phyloP scores from a whole-genome alignment of 441 rosid species.

The Pelargonium myrrhifolium region DNA sequence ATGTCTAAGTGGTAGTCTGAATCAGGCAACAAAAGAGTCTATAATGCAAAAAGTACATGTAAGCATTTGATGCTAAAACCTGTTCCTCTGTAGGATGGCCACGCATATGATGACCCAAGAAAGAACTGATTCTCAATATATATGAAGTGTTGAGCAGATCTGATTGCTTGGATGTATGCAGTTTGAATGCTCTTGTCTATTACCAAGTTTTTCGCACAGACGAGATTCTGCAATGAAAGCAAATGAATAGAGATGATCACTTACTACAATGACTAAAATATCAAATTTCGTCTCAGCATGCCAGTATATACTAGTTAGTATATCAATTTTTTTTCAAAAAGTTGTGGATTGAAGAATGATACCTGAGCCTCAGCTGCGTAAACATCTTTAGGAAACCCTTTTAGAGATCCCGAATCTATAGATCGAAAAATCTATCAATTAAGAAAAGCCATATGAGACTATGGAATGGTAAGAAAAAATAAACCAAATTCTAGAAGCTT shows the following conservation, averaged over 20 bases:
- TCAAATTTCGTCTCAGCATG: conserved; percentile 40
- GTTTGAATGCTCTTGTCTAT: conserved; percentile 99
- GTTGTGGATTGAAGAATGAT: neutral
- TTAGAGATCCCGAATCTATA: conserved; percentile 86
- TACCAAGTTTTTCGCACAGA: conserved; percentile 84
- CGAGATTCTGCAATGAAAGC: conserved; percentile 50
- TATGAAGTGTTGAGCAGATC: conserved; percentile 91
- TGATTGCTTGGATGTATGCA: conserved; percentile 91
- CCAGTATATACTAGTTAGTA: conserved; percentile 17
- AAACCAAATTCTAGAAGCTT: neutral
- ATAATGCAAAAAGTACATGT: too few relatives aligned
- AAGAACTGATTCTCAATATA: conserved; percentile 98
- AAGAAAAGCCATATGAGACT: neutral
- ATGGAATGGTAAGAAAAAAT: neutral
- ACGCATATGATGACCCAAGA: conserved; percentile 81
- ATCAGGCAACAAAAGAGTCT: too few relatives aligned
- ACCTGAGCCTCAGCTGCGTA: conserved; percentile 34
- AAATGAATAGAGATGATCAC: neutral
- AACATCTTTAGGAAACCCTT: conserved; percentile 84
- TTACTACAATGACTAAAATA: conserved; percentile 15
- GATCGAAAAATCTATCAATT: conserved; percentile 77
- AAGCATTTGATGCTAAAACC: conserved; percentile 28
- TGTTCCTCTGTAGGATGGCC: conserved; percentile 67
- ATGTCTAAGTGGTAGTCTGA: too few relatives aligned
- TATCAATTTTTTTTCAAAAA: neutral